A percentile compares a stretch with the other conserved stretches of the same genome.
phyloP scores from a whole-genome alignment of 257 asterid genomes.

The Nicotiana attenuata region DNA sequence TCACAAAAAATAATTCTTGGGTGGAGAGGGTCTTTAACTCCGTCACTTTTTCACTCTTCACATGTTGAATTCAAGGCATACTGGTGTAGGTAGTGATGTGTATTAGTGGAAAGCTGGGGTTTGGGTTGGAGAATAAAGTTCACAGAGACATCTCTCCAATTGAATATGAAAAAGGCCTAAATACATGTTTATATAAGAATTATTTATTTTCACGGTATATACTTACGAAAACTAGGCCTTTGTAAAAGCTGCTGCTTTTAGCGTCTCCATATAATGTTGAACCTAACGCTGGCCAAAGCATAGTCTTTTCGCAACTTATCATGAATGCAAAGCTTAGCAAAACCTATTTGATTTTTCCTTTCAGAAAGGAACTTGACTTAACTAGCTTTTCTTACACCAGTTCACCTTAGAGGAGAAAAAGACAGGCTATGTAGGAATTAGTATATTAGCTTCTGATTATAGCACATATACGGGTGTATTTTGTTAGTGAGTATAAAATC shows the following conservation, averaged over 20 bases:
- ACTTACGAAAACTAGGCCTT: neutral
- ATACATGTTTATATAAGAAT: neutral
- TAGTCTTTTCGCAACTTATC: neutral
- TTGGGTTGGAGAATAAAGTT: neutral
- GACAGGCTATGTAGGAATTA: neutral
- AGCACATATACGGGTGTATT: neutral
- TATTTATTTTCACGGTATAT: slow-evolving; percentile 1
- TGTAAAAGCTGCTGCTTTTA: neutral
- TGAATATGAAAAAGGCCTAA: neutral
- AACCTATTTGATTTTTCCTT: neutral
- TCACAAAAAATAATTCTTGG: too few species aligned
- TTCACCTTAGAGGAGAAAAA: neutral
- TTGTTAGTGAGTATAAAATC: neutral
- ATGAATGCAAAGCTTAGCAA: neutral
- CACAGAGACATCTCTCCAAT: neutral
- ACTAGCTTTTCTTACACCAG: neutral
- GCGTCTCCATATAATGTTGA: neutral
- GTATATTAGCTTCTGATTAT: neutral
- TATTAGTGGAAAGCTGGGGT: neutral
- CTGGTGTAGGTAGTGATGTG: neutral
- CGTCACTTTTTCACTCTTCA: neutral
- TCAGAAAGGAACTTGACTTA: neutral
- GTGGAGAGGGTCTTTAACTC: too few species aligned
- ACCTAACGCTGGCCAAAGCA: neutral
- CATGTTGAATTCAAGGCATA: neutral